Base-by-base conservation (phyloP, 176 grass and related monocot genomes). In the Carex kokanica region DNA sequence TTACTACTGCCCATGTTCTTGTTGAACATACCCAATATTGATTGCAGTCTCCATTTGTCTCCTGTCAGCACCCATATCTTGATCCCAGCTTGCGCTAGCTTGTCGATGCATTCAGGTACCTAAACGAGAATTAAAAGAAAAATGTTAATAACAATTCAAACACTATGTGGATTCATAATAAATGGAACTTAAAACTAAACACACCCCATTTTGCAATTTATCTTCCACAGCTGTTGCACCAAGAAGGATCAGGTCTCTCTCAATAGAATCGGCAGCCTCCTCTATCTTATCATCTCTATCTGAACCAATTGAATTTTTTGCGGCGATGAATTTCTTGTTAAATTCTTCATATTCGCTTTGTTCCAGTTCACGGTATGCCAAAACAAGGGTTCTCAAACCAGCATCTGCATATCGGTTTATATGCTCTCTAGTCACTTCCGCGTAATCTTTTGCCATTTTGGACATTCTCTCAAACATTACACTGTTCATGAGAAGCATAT, bases 1-100 rank as follows among this genome's bases (percentile, higher is more conserved):
- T 86, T 63, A 38, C 11, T 83, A 29, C 25, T 59, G 29, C 53
- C 21, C 70, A 2, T 1, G 21, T 36, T 83, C 86, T 69, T 20
- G 8, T 61, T 58, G 43, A 20, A 86, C 31, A 86, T 92, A 99
- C 97, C 97, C 93, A 67, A 99, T 96, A 90, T 99, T 99, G 61
- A 99, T 95, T 74, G 97, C 97, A 9, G 97, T 99, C 85, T 99
- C 97, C 97, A 94, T 96, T 99, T 99, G 83, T 99, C 97, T 38
- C 97, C 97, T 25, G 97, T 99, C 71, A 99, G 73, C 53, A 99
- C 93, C 97, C 97, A 99, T 81, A 99, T 88, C 72, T 96, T 96
- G 78, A 99, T 93, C 66, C 97, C 97, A 1, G 93, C 97, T 84
- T 93, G 97, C 78, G 97, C 97, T 83, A 99, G 91, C 78, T 91